phyloP scores from a whole-genome alignment of 345 rosid species.

The Camelina sativa region DNA sequence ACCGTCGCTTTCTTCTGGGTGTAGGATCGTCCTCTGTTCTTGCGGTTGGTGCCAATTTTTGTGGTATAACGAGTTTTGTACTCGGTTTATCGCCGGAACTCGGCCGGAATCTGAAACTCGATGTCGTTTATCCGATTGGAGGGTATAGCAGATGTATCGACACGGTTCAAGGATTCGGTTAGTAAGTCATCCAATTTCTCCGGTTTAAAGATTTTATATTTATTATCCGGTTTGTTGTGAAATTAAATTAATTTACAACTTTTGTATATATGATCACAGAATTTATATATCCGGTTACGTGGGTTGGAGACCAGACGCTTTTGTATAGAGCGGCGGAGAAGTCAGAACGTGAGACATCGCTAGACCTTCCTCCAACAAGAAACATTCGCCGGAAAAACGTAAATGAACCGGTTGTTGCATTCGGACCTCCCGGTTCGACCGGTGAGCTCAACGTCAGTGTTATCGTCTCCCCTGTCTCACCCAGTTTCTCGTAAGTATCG shows the following conservation, averaged over 20 bases:
- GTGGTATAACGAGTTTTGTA: conserved; percentile 74
- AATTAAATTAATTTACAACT: neutral
- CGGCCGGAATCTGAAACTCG: conserved; percentile 73
- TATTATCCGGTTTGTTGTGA: no score
- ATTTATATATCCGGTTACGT: conserved; percentile 71
- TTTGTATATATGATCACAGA: conserved; percentile 45
- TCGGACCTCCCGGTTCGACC: conserved; percentile 86
- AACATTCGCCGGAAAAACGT: conserved; percentile 50
- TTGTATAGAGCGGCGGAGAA: conserved; percentile 75
- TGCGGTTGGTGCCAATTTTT: conserved; percentile 85
- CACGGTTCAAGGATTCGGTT: conserved; percentile 80
- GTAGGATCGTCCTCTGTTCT: conserved; percentile 73
- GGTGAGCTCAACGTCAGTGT: conserved; percentile 94
- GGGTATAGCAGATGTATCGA: conserved; percentile 84
- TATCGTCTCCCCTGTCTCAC: conserved; percentile 77
- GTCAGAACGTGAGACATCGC: conserved; percentile 62
- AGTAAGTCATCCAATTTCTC: conserved; percentile 47
- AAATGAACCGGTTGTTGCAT: conserved; percentile 79
- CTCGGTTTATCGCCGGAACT: conserved; percentile 72
- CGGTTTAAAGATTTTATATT: neutral
- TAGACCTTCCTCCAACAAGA: conserved; percentile 75
- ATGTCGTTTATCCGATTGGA: conserved; percentile 72
- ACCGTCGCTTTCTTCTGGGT: conserved; percentile 68
- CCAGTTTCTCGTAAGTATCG: conserved; percentile 73
- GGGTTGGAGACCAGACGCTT: conserved; percentile 88